Conservation (phyloP, 805 yeast genomes). For the Candida adriatica region DNA sequence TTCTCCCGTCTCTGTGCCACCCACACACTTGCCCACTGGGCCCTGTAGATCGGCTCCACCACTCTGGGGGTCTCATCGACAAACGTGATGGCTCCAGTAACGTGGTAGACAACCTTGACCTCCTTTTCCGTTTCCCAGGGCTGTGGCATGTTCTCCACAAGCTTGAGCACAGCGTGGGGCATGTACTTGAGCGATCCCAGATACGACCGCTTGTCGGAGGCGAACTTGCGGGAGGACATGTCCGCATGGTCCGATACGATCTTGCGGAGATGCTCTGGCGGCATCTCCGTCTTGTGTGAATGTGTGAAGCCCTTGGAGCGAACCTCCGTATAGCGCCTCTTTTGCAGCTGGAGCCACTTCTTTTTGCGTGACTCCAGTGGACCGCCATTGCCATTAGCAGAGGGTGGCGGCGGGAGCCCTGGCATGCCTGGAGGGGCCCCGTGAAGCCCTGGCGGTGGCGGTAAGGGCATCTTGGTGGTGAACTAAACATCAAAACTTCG, state of each 20-base stretch:
- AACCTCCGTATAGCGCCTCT: slow-evolving; percentile 40
- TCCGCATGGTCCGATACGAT: slow-evolving; percentile 82
- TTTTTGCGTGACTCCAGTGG: slow-evolving; percentile 36
- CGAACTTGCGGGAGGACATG: slow-evolving; percentile 68
- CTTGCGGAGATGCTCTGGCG: slow-evolving; percentile 87
- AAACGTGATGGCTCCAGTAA: slow-evolving; percentile 90
- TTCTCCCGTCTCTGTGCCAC: slow-evolving; percentile 89
- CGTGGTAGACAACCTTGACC: slow-evolving; percentile 84
- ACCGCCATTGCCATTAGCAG: neutral
- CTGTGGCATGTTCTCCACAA: slow-evolving; percentile 94
- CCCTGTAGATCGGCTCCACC: slow-evolving; percentile 81
- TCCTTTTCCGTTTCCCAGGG: slow-evolving; percentile 93
- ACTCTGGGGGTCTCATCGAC: slow-evolving; percentile 91
- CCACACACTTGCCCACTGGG: slow-evolving; percentile 97
- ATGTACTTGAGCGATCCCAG: slow-evolving; percentile 87
- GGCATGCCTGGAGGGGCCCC: slow-evolving; percentile 3
- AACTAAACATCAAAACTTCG: too few relatives aligned
- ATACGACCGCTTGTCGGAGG: slow-evolving; percentile 80
- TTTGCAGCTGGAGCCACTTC: slow-evolving; percentile 61
- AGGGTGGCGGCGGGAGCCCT: neutral
- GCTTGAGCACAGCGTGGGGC: slow-evolving; percentile 91
- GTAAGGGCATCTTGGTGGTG: too few relatives aligned
- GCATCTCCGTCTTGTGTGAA: slow-evolving; percentile 72
- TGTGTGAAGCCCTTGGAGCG: slow-evolving; percentile 38
- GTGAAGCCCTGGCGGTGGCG: slow-evolving; percentile 22